phyloP scores from a whole-genome alignment of 2,329 filamentous ascomycete genomes.

The Myriosclerotinia duriaeana region DNA sequence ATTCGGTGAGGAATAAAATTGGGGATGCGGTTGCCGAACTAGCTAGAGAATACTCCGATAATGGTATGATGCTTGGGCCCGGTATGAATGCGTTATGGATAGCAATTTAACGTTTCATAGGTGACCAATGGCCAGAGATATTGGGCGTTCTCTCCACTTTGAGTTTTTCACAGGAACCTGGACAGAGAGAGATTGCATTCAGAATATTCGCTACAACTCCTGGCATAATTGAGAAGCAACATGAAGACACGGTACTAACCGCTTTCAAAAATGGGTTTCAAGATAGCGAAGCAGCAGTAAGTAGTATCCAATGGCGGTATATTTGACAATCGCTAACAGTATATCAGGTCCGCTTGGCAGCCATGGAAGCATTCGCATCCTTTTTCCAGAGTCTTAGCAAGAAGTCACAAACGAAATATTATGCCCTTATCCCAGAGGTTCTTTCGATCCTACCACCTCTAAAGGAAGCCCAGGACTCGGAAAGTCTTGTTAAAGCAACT shows the following conservation, averaged over 20 bases:
- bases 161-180: constrained; percentile 79
- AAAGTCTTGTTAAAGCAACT: constrained; percentile 86
- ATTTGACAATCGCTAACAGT: constrained; percentile 20
- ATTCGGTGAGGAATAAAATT: constrained; percentile 85
- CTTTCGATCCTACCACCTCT: constrained; percentile 93
- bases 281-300: constrained; percentile 77
- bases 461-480: constrained; percentile 86
- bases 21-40: constrained; percentile 97
- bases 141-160: constrained; percentile 83
- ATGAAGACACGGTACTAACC: constrained; percentile 83
- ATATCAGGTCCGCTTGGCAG: constrained; percentile 73
- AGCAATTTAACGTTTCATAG: constrained; percentile 47
- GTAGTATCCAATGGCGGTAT: constrained; percentile 32
- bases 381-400: constrained; percentile 92
- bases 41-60: constrained; percentile 90
- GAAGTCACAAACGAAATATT: constrained; percentile 87
- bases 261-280: constrained; percentile 92
- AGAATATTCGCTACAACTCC: constrained; percentile 94
- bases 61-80: constrained; percentile 57
- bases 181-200: constrained; percentile 88
- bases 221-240: constrained; percentile 92
- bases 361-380: constrained; percentile 93
- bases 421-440: constrained; percentile 80
- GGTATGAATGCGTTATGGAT: neutral
- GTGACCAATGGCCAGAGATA: constrained; percentile 85